Percentiles rank a stretch among this genome's conserved stretches.
Evolutionary conservation across 2,329 filamentous ascomycete species (phyloP).

Genomic region (Colletotrichum musae): DNA sequence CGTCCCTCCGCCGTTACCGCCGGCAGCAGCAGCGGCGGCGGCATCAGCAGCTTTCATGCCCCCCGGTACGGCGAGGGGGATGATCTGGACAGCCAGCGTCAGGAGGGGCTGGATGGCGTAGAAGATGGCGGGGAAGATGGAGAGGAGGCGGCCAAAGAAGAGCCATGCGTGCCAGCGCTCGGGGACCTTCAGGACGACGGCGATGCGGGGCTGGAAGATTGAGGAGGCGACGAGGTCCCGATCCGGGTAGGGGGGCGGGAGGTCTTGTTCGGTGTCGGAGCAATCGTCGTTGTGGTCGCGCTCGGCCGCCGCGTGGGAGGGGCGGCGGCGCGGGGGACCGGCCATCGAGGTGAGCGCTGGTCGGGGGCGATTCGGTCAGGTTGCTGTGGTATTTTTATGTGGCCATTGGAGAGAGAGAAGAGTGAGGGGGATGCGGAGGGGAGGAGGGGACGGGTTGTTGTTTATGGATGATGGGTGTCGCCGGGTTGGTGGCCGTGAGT

Average conservation of each 20-base stretch:
- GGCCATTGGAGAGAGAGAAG: conserved; percentile 27
- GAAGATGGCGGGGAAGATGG: conserved; percentile 78
- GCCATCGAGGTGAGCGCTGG: conserved; percentile 13
- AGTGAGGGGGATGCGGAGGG: conserved; percentile 2
- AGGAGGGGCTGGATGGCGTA: conserved; percentile 80
- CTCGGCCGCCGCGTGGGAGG: conserved; percentile 6
- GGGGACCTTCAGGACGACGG: conserved; percentile 82
- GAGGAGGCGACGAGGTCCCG: conserved; percentile 48
- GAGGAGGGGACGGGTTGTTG: neutral
- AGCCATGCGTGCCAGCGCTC: conserved; percentile 81
- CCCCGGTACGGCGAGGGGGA: conserved; percentile 55
- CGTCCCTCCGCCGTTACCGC: no score
- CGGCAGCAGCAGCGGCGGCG: conserved; percentile 14
- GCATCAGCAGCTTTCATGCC: conserved; percentile 21
- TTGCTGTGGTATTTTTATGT: conserved; percentile 30
- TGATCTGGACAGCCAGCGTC: conserved; percentile 76
- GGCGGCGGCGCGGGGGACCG: conserved; percentile 16
- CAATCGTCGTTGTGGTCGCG: neutral
- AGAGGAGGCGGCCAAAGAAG: conserved; percentile 79
- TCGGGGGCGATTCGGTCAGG: conserved; percentile 17
- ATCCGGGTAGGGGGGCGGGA: conserved; percentile 16
- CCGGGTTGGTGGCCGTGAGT: neutral
- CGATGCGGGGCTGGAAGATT: conserved; percentile 81
- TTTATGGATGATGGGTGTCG: neutral
- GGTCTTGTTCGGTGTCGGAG: conserved; percentile 2